These are phyloP conservation scores for Populus ilicifolia DNA, from an alignment of 345 rosid genomes.

Conservation along the genomic window DNA sequence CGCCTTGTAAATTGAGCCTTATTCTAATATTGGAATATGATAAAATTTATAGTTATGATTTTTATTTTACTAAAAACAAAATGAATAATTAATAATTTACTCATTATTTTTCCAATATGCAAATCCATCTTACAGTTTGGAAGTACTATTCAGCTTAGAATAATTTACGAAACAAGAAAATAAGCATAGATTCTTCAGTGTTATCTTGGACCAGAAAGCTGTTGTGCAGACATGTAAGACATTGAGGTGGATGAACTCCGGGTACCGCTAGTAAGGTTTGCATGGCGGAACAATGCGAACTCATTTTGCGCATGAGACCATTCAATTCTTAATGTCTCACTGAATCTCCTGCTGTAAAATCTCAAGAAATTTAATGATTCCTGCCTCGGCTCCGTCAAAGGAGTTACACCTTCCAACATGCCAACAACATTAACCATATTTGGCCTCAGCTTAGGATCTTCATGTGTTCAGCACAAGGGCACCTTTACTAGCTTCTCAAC, in stretches of 20 bases:
- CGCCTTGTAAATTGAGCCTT: too few species aligned
- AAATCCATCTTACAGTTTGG: too few species aligned
- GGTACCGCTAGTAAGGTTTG: slow-evolving; percentile 28
- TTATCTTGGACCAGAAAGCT: slow-evolving; percentile 84
- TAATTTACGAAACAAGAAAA: too few species aligned
- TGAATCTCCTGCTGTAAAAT: slow-evolving; percentile 71
- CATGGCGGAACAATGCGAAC: slow-evolving; percentile 26
- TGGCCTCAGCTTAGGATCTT: slow-evolving; percentile 20
- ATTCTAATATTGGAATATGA: too few species aligned
- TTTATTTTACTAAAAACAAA: too few species aligned
- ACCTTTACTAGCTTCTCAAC: slow-evolving; percentile 18
- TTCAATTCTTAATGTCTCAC: slow-evolving; percentile 62
- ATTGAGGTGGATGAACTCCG: slow-evolving; percentile 32
- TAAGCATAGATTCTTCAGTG: too few species aligned
- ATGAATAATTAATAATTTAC: too few species aligned
- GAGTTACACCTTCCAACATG: slow-evolving; percentile 11
- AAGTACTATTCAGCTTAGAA: too few species aligned
- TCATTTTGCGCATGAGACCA: slow-evolving; percentile 33
- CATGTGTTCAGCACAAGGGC: slow-evolving; percentile 24
- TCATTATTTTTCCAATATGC: too few species aligned
- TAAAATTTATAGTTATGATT: too few species aligned
- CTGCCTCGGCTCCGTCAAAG: slow-evolving; percentile 55
- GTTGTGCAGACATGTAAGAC: slow-evolving; percentile 72
- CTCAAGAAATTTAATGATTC: slow-evolving; percentile 76
- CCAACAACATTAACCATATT: slow-evolving; percentile 24